Base-by-base conservation (phyloP, 1,284 basidiomycete genomes). In the Anthracocystis panici-leucophaei region DNA sequence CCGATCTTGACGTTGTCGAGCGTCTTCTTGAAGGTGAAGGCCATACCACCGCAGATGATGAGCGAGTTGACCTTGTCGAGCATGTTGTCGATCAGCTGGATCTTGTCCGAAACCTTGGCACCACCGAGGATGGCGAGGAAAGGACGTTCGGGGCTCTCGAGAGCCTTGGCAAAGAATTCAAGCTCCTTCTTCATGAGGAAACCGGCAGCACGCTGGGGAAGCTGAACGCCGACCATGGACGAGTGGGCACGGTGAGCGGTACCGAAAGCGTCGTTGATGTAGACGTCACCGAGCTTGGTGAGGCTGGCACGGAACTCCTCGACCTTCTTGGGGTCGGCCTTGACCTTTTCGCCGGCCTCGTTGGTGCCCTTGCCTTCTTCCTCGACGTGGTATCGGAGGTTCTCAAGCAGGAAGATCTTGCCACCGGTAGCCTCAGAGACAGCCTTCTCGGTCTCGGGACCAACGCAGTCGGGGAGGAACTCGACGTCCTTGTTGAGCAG, bases 101-200 rank as follows among this genome's bases (percentile, higher is more conserved):
- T 97, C 89, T 99, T 99, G 88, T 99, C 96, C 38, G 95, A 96
- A 54, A 99, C 94, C 89, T 99, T 99, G 65, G 96, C 96, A 86
- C 96, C 96, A 83, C 97, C 97, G 66, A 99, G 91, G 86, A 99
- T 99, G 63, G 95, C 96, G 64, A 99, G 90, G 91, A 99, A 99
- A 23, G 96, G 96, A 61, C 93, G 89, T 84, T 97, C 94, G 48
- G 96, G 96, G 82, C 89, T 91, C 87, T 99, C 96, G 54, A 99
- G 90, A 59, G 94, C 95, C 88, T 97, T 98, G 63, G 96, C 94
- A 86, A 99, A 99, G 89, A 92, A 99, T 84, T 98, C 95, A 79
- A 99, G 91, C 87, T 99, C 96, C 88, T 98, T 98, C 89, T 96
- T 97, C 89, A 99, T 93, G 78, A 99, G 89, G 89, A 97, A 95